A percentile compares a stretch with the other conserved stretches of the same genome.
Evolutionary conservation across 345 rosid species (phyloP).

Genomic region (Populus simonii): DNA sequence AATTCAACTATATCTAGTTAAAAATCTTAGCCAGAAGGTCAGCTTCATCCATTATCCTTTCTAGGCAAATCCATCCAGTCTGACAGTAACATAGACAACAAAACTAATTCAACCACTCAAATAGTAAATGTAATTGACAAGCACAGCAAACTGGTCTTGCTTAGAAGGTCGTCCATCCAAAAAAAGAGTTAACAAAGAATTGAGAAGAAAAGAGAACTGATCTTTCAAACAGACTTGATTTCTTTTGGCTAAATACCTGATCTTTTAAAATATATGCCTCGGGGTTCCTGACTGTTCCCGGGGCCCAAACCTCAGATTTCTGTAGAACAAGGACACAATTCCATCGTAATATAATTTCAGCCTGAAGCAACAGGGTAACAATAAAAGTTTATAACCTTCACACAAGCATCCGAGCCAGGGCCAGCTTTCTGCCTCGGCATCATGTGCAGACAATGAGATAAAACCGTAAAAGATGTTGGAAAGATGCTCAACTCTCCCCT

Average conservation of each 20-base stretch:
- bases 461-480: conserved; percentile 52
- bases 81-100: not conserved
- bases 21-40: not conserved
- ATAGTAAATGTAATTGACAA: not conserved
- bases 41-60: not conserved
- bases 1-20: not conserved
- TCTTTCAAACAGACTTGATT: not conserved
- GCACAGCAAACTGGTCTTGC: not conserved
- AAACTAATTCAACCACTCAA: not conserved
- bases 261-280: conserved; percentile 80
- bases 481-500: conserved; percentile 91
- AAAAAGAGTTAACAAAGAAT: not conserved
- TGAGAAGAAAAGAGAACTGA: not conserved
- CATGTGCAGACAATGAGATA: conserved; percentile 97
- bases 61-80: not conserved
- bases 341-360: conserved; percentile 4
- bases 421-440: conserved; percentile 75
- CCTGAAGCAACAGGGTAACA: not conserved
- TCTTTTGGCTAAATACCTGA: conserved; percentile 49
- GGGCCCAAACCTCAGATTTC: conserved; percentile 66
- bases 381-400: conserved; percentile 39
- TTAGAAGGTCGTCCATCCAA: not conserved
- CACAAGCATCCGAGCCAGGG: conserved; percentile 41
- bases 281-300: conserved; percentile 75
- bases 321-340: conserved; percentile 29